Conservation (phyloP, 768 basidiomycete genomes). For the Mycena crocata region DNA sequence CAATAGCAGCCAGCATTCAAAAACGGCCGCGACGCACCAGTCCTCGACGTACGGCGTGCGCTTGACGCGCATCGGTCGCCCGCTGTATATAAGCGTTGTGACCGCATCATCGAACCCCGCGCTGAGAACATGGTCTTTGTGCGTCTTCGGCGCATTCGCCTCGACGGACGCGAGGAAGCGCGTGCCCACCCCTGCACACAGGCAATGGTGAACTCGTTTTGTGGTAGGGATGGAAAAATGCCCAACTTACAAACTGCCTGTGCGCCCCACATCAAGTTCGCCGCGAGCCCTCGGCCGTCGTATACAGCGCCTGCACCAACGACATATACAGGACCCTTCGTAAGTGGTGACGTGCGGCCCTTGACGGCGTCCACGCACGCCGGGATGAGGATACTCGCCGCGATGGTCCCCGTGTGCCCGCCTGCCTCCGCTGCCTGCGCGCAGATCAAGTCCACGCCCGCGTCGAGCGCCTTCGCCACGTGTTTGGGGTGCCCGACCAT, state of each 20-base stretch:
- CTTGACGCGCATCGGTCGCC: conserved; percentile 87
- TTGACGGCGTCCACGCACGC: conserved; percentile 89
- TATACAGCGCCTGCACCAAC: conserved; percentile 93
- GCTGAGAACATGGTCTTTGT: conserved; percentile 81
- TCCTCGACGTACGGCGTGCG: conserved; percentile 88
- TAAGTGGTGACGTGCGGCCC: conserved; percentile 82
- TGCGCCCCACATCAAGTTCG: conserved; percentile 91
- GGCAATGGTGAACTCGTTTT: not conserved
- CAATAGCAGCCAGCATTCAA: not conserved
- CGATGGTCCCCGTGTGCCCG: conserved; percentile 87
- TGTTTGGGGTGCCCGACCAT: conserved; percentile 98
- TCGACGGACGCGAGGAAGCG: conserved; percentile 88
- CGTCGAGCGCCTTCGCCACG: conserved; percentile 81
- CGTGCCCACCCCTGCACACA: conserved; percentile 76
- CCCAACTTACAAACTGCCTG: conserved; percentile 80
- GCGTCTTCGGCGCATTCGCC: conserved; percentile 83
- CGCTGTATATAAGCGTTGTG: conserved; percentile 90
- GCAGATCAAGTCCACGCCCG: conserved; percentile 92
- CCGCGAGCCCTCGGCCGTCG: conserved; percentile 88
- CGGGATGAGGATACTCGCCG: conserved; percentile 89
- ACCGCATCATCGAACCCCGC: conserved; percentile 83
- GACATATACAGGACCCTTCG: conserved; percentile 86
- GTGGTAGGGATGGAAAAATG: not conserved
- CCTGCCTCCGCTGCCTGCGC: conserved; percentile 95
- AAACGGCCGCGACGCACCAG: conserved; percentile 63